Evolutionary conservation across 2,329 filamentous ascomycete species (phyloP), one percentile per base, ranked within the genome.

Genomic region (Ambrosiella beaveri): DNA sequence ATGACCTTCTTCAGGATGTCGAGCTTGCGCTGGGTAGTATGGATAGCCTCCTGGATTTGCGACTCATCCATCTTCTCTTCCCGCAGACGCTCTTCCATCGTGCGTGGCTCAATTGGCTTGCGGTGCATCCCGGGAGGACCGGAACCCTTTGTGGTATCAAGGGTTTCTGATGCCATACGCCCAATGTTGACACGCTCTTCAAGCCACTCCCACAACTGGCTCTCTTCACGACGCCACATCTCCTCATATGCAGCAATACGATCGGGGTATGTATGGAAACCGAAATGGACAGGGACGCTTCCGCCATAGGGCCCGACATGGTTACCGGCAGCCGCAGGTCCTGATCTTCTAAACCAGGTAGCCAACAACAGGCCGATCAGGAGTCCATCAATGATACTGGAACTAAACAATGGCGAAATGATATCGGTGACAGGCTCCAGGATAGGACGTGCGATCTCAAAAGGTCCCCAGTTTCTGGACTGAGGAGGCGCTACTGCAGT

Each of bases 141-240:
- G 11, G n/a, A 37, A 36, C 38, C 17, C 11, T 37, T 15, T 2
- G 47, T 36, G n/a, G 38, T 39, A 49, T 56, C 55, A 19, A 56
- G 47, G 60, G 69, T 65, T 60, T 67, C 68, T 38, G 66, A 63
- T 50, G 60, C 65, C 63, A 78, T 70, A 60, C 73, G 74, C 58
- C 88, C 84, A 67, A 93, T 73, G 1, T 88, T 85, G 1, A 88
- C 83, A 15, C 90, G 78, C 64, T 95, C 87, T 68, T 96, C 90
- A 3, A 96, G 73, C 90, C 90, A 96, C 59, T 87, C 84, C 90
- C 90, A 96, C 8, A 96, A 73, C 64, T 93, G 88, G 63, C 80
- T 88, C 67, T 96, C 90, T 68, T 96, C 88, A 45, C 81, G 75
- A 40, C 82, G 78, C 90, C 91, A 98, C 66, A 97, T 85, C 70